A percentile compares a stretch with the other conserved stretches of the same genome.
phyloP scores from a whole-genome alignment of 805 yeast species.

The Kazachstania viticola region DNA sequence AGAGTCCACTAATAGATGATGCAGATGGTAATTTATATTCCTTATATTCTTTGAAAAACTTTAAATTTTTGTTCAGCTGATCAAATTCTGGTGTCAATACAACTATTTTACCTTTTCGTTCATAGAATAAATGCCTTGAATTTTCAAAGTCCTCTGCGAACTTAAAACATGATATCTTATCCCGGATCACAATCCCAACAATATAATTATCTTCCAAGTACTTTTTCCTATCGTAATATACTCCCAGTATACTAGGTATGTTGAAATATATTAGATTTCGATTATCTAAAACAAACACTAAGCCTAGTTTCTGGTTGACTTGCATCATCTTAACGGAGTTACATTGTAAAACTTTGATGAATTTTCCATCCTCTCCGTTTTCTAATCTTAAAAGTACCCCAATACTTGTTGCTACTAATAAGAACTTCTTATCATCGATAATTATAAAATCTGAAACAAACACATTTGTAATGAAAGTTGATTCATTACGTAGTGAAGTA shows the following conservation, averaged over 20 bases:
- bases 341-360: conserved; percentile 24
- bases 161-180: conserved; percentile 49
- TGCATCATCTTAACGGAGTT: conserved; percentile 45
- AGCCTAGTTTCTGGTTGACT: conserved; percentile 35
- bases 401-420: conserved; percentile 46
- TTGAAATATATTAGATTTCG: conserved; percentile 50
- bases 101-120: conserved; percentile 39
- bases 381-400: conserved; percentile 46
- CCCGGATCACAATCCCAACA: conserved; percentile 41
- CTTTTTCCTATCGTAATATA: conserved; percentile 36
- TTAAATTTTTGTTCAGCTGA: conserved; percentile 20
- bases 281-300: conserved; percentile 48
- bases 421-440: conserved; percentile 34
- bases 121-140: conserved; percentile 45
- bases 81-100: conserved; percentile 29
- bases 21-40: conserved; percentile 43
- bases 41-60: conserved; percentile 35
- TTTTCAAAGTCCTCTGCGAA: conserved; percentile 57
- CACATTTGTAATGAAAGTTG: conserved; percentile 26
- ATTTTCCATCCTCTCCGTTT: conserved; percentile 4
- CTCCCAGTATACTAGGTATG: conserved; percentile 48
- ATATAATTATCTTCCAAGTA: conserved; percentile 26
- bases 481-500: background rate
- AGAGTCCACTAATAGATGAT: conserved; percentile 43
- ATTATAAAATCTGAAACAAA: conserved; percentile 36